Base-by-base conservation (phyloP, 495 filamentous ascomycete genomes). In the Xylona heveae region DNA sequence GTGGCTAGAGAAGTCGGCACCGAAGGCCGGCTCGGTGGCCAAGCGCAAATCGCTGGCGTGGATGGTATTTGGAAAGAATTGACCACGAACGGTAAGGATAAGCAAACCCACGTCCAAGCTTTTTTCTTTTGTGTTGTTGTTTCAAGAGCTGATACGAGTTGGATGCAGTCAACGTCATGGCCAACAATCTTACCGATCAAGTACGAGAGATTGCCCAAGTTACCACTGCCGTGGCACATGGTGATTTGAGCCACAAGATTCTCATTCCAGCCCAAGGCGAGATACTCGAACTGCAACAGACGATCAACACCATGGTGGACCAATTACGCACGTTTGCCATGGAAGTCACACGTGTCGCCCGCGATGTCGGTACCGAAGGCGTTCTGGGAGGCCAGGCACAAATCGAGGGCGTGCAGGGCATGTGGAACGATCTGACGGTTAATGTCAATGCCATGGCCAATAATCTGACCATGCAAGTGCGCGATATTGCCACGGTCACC, bases 401-500 rank as follows among this genome's bases (percentile, higher is more conserved):
- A 45, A 91, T 99, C 28, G 78, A 80, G 52, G 82, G 83, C 5
- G 71, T 75, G 23, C 61, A 74, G 49, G 74, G 75, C 57, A 78
- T 71, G 60, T 99, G 88, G 88, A 90, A 91, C 47, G 88, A 94
- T 43, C 67, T 99, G 24, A 99, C 88, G 0, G 74, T 94, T 40
- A 99, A 92, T 52, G 88, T 97, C 41, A 97, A 97, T 45, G 85
- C 85, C 25, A 92, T 94, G 83, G 88, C 88, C 41, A 84, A 85
- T 47, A 94, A 94, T 48, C 66, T 97, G 9, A 97, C 88, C 0
- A 91, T 81, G 3, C 88, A 97, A 66, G 88, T 97, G 40, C 74
- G 88, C 52, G 90, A 94, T 58, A 97, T 97, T 49, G 88, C 88
- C 26, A 85, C 84, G 35, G 88, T 97, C 39, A 97, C 88, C n/a